These are phyloP conservation scores for Xylariaceae sp. DNA, from an alignment of 2,329 filamentous ascomycete species.

Conservation along the genomic window DNA sequence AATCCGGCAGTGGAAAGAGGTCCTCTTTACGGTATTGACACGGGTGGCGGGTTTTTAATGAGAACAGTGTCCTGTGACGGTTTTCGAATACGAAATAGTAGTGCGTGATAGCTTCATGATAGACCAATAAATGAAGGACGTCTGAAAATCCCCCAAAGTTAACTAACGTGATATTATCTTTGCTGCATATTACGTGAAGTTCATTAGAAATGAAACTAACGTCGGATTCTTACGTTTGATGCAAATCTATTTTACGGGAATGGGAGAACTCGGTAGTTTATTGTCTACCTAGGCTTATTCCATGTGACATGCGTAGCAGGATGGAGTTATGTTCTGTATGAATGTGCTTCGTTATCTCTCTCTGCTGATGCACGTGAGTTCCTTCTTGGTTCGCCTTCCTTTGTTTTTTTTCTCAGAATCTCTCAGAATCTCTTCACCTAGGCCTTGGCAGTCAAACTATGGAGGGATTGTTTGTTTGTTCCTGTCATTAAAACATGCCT, in stretches of 20 bases:
- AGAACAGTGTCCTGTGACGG: constrained; percentile 4
- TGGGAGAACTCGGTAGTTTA: not conserved
- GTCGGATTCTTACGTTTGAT: not conserved
- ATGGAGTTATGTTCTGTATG: not conserved
- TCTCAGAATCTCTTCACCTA: not conserved
- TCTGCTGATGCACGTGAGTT: not conserved
- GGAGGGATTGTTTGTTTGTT: not conserved
- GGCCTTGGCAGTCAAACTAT: not conserved
- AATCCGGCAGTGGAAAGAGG: constrained; percentile 1
- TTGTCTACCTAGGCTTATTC: not conserved
- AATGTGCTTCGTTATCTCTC: not conserved
- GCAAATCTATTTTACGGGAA: not conserved
- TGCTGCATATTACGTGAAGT: not conserved
- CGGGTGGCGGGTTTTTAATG: constrained; percentile 2
- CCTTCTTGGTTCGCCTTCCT: not conserved
- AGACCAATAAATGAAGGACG: constrained; percentile 29
- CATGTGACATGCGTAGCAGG: not conserved
- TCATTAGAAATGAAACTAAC: not conserved
- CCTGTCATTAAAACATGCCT: not conserved
- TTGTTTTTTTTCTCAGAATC: not conserved
- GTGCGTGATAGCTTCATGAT: constrained; percentile 26
- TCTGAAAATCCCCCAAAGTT: constrained; percentile 12
- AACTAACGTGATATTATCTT: not conserved
- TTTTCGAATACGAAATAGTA: constrained; percentile 16
- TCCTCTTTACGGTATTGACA: constrained; percentile 2